A percentile compares a stretch with the other conserved stretches of the same genome.
Conservation (phyloP, 169 alveolate genomes). For the Plasmodium coatneyi region DNA sequence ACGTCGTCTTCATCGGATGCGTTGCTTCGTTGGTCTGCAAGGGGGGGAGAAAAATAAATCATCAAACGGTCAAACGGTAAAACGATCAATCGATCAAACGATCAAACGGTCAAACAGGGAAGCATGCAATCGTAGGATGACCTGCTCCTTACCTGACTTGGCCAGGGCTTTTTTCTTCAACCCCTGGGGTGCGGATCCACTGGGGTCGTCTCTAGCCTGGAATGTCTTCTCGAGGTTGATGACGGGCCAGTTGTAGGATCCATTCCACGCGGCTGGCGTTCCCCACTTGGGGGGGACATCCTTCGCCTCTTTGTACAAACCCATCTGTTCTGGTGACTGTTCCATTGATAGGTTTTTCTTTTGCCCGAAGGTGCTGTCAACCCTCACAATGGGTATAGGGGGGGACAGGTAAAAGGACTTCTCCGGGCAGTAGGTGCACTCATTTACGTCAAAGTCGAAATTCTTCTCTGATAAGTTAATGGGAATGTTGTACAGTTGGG, state of each 20-base stretch:
- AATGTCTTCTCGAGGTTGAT: slow-evolving; percentile 6
- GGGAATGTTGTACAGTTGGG: slow-evolving; percentile 78
- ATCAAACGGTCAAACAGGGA: background rate
- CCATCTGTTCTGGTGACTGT: background rate
- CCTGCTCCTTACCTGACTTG: background rate
- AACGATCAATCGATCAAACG: background rate
- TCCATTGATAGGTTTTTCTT: background rate
- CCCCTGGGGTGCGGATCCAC: background rate
- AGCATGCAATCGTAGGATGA: too few species aligned
- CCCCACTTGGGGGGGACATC: background rate
- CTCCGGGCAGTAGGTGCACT: slow-evolving; percentile 27
- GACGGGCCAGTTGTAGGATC: slow-evolving; percentile 69
- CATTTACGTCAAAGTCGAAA: slow-evolving; percentile 63
- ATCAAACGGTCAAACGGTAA: background rate
- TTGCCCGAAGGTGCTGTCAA: background rate
- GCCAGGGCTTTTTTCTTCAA: background rate
- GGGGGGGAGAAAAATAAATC: background rate
- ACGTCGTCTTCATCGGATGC: slow-evolving; percentile 76
- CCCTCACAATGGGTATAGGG: slow-evolving; percentile 55
- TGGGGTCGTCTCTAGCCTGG: background rate
- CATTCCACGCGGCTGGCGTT: slow-evolving; percentile 9
- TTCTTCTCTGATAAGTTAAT: slow-evolving; percentile 74
- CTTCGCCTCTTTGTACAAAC: background rate
- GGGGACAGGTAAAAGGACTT: slow-evolving; percentile 59
- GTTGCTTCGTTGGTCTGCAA: slow-evolving; percentile 67